Conservation (phyloP, 1,284 basidiomycete species). For the Rhodotorula sp. region DNA sequence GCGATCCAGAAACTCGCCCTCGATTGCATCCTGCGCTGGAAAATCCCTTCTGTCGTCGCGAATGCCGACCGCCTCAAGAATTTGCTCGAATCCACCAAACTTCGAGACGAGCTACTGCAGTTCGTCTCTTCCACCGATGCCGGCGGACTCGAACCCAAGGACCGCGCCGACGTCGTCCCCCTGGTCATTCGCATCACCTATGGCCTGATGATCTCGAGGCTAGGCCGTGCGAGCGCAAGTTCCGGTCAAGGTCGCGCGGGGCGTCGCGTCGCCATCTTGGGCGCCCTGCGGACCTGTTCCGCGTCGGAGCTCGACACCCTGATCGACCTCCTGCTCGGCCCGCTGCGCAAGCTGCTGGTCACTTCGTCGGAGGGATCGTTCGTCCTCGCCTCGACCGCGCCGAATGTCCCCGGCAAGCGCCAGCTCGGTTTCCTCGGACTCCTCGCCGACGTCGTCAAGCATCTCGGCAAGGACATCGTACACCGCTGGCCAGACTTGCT, state of each 20-base stretch:
- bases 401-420: constrained; percentile 60
- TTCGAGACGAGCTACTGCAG: constrained; percentile 80
- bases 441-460: constrained; percentile 76
- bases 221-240: constrained; percentile 60
- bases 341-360: constrained; percentile 56
- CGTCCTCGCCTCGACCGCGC: constrained; percentile 31
- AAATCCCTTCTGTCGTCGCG: constrained; percentile 63
- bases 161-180: constrained; percentile 70
- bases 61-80: constrained; percentile 67
- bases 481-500: constrained; percentile 64
- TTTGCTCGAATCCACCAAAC: constrained; percentile 79
- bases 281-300: constrained; percentile 66
- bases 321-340: constrained; percentile 85
- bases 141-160: constrained; percentile 60
- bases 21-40: constrained; percentile 80
- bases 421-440: constrained; percentile 78
- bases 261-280: constrained; percentile 72
- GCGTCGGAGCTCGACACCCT: constrained; percentile 73
- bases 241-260: constrained; percentile 62
- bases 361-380: constrained; percentile 31
- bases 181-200: constrained; percentile 76
- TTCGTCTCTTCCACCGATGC: constrained; percentile 60
- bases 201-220: constrained; percentile 81
- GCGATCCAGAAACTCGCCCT: constrained; percentile 74
- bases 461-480: constrained; percentile 69